Percentiles rank a stretch among this genome's conserved stretches.
phyloP scores from a whole-genome alignment of 192 early-diverging fungal species.

The Entrophospora sp. region DNA sequence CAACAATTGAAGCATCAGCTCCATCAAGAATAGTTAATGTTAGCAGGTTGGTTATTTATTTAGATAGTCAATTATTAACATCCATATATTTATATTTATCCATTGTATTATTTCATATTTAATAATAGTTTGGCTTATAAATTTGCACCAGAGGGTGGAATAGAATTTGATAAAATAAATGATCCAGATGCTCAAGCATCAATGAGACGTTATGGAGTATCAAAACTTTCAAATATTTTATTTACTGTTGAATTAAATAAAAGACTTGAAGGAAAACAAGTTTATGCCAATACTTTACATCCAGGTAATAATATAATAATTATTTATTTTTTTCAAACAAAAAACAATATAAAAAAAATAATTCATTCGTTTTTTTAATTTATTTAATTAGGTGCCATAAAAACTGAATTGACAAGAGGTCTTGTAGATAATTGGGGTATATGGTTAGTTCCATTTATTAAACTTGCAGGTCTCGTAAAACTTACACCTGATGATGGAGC shows the following conservation, averaged over 20 bases:
- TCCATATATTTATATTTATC: conserved; percentile 14
- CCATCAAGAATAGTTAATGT: no score
- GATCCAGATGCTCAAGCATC: conserved; percentile 26
- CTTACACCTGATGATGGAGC: conserved; percentile 32
- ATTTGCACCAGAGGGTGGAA: conserved; percentile 19
- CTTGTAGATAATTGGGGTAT: not conserved
- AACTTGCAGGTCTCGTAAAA: not conserved
- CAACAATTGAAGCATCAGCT: no score
- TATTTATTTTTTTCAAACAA: no score
- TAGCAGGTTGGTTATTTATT: no score
- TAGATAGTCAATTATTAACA: no score
- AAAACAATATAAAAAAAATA: no score
- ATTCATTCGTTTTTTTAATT: no score
- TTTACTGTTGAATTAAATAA: no score
- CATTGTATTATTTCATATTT: conserved; percentile 34
- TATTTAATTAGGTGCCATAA: not conserved
- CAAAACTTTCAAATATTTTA: no score
- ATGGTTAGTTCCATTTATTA: not conserved
- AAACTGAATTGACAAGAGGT: not conserved
- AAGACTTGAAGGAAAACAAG: conserved; percentile 17
- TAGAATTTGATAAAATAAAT: conserved; percentile 40
- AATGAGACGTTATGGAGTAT: conserved; percentile 31
- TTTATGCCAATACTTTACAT: conserved; percentile 37
- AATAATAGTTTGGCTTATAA: conserved; percentile 33
- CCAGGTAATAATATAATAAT: conserved; percentile 30